phyloP scores from a whole-genome alignment of 2,329 filamentous ascomycete species.

The Aspergillus sclerotialis region DNA sequence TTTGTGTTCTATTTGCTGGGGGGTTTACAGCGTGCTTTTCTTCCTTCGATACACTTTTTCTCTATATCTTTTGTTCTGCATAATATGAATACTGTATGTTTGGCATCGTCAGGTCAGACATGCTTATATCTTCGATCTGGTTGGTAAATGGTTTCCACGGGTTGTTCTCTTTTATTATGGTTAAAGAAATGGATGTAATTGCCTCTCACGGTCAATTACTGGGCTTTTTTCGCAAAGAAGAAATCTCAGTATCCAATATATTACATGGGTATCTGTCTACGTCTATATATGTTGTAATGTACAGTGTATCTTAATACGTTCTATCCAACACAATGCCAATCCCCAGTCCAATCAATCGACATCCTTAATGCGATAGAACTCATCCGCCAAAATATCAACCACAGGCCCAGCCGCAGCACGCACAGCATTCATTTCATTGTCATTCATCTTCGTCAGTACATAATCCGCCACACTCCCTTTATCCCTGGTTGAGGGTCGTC shows the following conservation, averaged over 20 bases:
- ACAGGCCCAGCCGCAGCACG: slow-evolving; percentile 43
- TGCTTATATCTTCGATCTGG: background rate
- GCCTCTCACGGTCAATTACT: no score
- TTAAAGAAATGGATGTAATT: no score
- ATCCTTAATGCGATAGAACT: slow-evolving; percentile 33
- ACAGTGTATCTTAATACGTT: no score
- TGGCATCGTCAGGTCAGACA: no score
- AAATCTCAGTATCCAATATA: no score
- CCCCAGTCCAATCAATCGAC: slow-evolving; percentile 1
- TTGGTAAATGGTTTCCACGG: background rate
- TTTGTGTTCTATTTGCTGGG: slow-evolving; percentile 8
- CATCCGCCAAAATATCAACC: slow-evolving; percentile 46
- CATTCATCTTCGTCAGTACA: slow-evolving; percentile 64
- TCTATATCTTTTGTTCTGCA: slow-evolving; percentile 2
- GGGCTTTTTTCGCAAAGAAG: no score
- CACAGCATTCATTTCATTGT: slow-evolving; percentile 45
- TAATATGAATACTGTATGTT: background rate
- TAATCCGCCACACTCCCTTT: slow-evolving; percentile 63
- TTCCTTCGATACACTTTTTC: slow-evolving; percentile 9
- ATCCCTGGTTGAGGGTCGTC: slow-evolving; percentile 66
- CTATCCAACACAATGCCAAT: no score
- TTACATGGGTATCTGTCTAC: slow-evolving; percentile 5
- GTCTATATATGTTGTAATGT: background rate
- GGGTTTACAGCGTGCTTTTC: slow-evolving; percentile 5
- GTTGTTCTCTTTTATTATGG: background rate